Conservation (phyloP, 179 eudicot species). For the Gypsophila paniculata region DNA sequence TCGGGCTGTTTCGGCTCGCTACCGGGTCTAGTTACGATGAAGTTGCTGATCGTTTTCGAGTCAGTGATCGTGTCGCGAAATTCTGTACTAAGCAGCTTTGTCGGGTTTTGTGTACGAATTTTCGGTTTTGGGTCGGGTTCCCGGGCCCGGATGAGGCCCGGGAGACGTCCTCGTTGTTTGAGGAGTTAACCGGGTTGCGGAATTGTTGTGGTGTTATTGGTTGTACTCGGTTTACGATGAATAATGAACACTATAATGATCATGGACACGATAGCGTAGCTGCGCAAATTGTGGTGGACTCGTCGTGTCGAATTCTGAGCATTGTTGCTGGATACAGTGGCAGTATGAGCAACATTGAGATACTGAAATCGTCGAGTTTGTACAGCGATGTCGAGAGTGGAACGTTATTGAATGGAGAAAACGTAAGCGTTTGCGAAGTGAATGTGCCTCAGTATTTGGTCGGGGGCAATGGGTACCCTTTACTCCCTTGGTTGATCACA, state of each 20-base stretch:
- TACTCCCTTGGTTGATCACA: slow-evolving; percentile 68
- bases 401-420: slow-evolving; percentile 34
- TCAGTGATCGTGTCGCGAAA: slow-evolving; percentile 36
- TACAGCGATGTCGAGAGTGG: slow-evolving; percentile 55
- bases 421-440: slow-evolving; percentile 29
- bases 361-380: slow-evolving; percentile 55
- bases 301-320: slow-evolving; percentile 60
- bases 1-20: slow-evolving; percentile 58
- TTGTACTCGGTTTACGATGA: slow-evolving; percentile 46
- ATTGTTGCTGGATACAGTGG: slow-evolving; percentile 67
- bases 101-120: slow-evolving; percentile 79
- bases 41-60: slow-evolving; percentile 47
- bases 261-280: slow-evolving; percentile 33
- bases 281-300: slow-evolving; percentile 74
- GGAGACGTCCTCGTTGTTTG: slow-evolving; percentile 36
- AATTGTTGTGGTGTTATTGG: slow-evolving; percentile 74
- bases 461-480: slow-evolving; percentile 58
- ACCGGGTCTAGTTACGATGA: slow-evolving; percentile 62
- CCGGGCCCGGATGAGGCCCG: slow-evolving; percentile 48
- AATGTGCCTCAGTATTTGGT: slow-evolving; percentile 60
- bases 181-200: slow-evolving; percentile 47
- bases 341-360: slow-evolving; percentile 28
- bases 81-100: slow-evolving; percentile 75
- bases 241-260: not conserved
- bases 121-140: slow-evolving; percentile 80